phyloP scores from a whole-genome alignment of 75 land plant species.

The Cryptomeria japonica region DNA sequence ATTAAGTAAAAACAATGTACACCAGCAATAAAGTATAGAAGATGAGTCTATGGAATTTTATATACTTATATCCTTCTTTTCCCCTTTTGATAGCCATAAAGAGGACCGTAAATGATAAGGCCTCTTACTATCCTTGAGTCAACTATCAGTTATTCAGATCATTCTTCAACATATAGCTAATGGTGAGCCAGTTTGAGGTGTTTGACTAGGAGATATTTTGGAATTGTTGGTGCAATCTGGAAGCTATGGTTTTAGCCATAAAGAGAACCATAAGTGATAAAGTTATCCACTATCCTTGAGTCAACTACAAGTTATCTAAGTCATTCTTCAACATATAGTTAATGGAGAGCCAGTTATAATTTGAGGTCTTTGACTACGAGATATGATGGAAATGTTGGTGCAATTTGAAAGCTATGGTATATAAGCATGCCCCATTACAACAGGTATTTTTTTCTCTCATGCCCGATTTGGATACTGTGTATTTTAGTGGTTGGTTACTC shows the following conservation, averaged over 20 bases:
- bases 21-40: too few relatives aligned
- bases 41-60: too few relatives aligned
- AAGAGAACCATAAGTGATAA: neutral
- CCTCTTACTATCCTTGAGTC: too few relatives aligned
- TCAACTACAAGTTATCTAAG: neutral
- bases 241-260: neutral
- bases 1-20: too few relatives aligned
- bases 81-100: too few relatives aligned
- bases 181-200: too few relatives aligned
- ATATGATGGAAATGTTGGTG: neutral
- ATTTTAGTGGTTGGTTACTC: neutral
- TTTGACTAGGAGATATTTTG: too few relatives aligned
- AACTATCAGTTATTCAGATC: too few relatives aligned
- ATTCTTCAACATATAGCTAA: too few relatives aligned
- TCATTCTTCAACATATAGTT: neutral
- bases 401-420: neutral
- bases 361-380: neutral
- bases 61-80: too few relatives aligned
- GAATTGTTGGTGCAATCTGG: too few relatives aligned
- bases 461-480: neutral
- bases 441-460: neutral
- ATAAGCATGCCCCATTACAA: neutral
- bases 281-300: neutral
- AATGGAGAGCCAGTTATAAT: neutral
- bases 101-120: too few relatives aligned